phyloP scores from a whole-genome alignment of 345 rosid species.

The Zanthoxylum bungeanum region DNA sequence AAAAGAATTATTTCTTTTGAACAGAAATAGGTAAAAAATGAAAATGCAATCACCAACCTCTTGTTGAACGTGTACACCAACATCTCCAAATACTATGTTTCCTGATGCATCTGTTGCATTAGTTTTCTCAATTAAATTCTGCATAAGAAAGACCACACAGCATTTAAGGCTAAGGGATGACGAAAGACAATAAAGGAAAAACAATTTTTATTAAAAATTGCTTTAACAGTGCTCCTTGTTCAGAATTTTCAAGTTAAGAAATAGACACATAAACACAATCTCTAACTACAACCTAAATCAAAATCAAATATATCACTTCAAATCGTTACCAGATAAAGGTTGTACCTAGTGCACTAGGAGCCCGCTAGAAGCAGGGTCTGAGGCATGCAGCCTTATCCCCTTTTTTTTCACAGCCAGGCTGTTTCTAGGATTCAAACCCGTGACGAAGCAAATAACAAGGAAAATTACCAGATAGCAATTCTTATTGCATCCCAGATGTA shows the following conservation, averaged over 20 bases:
- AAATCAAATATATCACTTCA: background rate
- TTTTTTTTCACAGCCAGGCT: too few relatives aligned
- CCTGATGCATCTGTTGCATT: slow-evolving; percentile 98
- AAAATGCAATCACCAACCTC: slow-evolving; percentile 57
- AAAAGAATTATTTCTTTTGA: background rate
- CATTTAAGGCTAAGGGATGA: background rate
- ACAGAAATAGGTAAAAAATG: background rate
- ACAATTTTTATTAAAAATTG: background rate
- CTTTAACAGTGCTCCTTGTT: background rate
- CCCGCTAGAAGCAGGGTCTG: too few relatives aligned
- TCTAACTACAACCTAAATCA: background rate
- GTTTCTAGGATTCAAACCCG: too few relatives aligned
- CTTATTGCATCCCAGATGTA: background rate
- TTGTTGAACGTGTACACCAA: slow-evolving; percentile 90
- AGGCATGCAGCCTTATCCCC: too few relatives aligned
- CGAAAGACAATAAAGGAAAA: background rate
- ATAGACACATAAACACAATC: background rate
- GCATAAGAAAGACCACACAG: slow-evolving; percentile 23
- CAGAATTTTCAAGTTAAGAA: background rate
- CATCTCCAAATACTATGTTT: slow-evolving; percentile 76
- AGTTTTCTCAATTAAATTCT: slow-evolving; percentile 76
- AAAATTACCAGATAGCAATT: too few relatives aligned
- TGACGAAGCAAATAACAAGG: too few relatives aligned
- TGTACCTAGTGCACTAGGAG: too few relatives aligned
- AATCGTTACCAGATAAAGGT: background rate